phyloP scores from a whole-genome alignment of 2,329 filamentous ascomycete genomes.

The Fusarium succisae region DNA sequence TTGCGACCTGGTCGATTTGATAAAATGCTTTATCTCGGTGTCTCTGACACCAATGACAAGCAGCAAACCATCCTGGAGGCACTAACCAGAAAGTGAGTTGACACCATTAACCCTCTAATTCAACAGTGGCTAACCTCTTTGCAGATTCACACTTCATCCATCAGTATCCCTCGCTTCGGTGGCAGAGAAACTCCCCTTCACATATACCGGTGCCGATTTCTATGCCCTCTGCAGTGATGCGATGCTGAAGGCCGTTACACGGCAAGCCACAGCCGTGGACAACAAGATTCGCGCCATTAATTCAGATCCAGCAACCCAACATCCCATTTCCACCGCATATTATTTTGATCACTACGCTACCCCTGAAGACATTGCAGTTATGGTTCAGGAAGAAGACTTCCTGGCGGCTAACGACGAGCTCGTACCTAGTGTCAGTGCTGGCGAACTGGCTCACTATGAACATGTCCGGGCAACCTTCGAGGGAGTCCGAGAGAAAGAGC shows the following conservation, averaged over 20 bases:
- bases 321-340: constrained; percentile 81
- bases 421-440: constrained; percentile 91
- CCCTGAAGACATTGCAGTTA: constrained; percentile 83
- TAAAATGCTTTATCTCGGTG: constrained; percentile 97
- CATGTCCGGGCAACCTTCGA: constrained; percentile 86
- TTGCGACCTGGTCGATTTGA: constrained; percentile 92
- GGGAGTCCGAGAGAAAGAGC: constrained; percentile 54
- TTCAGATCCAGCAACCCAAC: constrained; percentile 48
- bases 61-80: constrained; percentile 95
- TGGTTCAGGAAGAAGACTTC: constrained; percentile 92
- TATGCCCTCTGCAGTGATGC: constrained; percentile 97
- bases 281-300: constrained; percentile 80
- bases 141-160: constrained; percentile 84
- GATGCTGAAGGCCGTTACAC: constrained; percentile 98
- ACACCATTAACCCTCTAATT: background rate
- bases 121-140: constrained; percentile 9
- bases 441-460: constrained; percentile 93
- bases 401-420: constrained; percentile 82
- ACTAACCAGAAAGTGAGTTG: constrained; percentile 85
- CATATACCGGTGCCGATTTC: constrained; percentile 96
- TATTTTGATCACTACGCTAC: constrained; percentile 95
- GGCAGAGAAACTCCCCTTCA: constrained; percentile 84
- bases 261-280: constrained; percentile 86
- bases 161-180: constrained; percentile 79
- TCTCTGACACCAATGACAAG: constrained; percentile 96